These are phyloP conservation scores for Babesia bovis DNA, from an alignment of 169 alveolate genomes.

Conservation along the genomic window DNA sequence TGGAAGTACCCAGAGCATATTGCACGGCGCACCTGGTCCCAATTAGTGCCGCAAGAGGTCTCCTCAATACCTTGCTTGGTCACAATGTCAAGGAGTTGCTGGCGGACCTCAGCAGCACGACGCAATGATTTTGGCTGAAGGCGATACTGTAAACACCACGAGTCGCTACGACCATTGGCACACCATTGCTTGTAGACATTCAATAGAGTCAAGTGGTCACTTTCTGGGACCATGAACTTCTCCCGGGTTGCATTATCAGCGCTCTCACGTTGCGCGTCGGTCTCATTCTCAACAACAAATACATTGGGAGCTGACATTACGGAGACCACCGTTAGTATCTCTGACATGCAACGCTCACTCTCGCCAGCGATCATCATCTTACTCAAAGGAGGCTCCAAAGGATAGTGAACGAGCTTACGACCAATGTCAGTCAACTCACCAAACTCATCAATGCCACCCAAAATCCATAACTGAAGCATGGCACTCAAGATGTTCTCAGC, in stretches of 20 bases:
- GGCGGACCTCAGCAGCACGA: conserved; percentile 81
- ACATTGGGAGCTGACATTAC: conserved; percentile 97
- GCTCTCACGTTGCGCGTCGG: conserved; percentile 88
- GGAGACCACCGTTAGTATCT: conserved; percentile 94
- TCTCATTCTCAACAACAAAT: conserved; percentile 96
- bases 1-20: conserved; percentile 98
- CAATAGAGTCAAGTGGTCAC: conserved; percentile 98
- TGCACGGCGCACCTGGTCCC: conserved; percentile 94
- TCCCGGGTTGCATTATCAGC: conserved; percentile 94
- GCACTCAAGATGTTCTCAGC: conserved; percentile 95
- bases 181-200: conserved; percentile 98
- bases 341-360: conserved; percentile 87
- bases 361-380: conserved; percentile 92
- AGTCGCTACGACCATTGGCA: conserved; percentile 76
- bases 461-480: conserved; percentile 96
- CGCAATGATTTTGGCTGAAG: conserved; percentile 76
- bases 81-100: conserved; percentile 91
- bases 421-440: conserved; percentile 90
- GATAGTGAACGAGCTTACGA: conserved; percentile 96
- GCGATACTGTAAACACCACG: conserved; percentile 72
- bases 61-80: conserved; percentile 72
- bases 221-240: conserved; percentile 98
- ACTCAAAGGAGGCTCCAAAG: conserved; percentile 98
- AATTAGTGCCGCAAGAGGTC: conserved; percentile 79
- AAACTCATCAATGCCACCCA: conserved; percentile 93